Conservation (phyloP, 1,284 basidiomycete species). For the Neotropicomus parvogracilis region DNA sequence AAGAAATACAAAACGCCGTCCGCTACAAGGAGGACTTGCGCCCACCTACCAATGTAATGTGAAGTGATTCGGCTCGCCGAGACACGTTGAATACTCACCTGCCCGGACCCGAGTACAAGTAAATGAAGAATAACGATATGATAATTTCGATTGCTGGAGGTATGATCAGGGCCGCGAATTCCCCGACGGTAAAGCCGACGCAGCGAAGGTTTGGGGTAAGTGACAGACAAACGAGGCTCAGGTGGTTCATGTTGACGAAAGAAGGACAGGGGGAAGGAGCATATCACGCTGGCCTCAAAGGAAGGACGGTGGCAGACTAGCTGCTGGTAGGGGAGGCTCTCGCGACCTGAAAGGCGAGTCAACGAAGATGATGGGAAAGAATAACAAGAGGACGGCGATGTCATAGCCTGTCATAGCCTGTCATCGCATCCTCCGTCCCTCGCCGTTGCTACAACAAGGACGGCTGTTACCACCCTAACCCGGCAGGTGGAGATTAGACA, state of each 20-base stretch:
- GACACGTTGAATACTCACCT: slow-evolving; percentile 42
- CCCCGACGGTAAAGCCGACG: slow-evolving; percentile 44
- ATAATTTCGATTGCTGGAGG: slow-evolving; percentile 61
- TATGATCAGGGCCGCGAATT: slow-evolving; percentile 54
- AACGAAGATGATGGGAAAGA: slow-evolving; percentile 25
- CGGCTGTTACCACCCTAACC: slow-evolving; percentile 22
- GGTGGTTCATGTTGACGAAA: slow-evolving; percentile 25
- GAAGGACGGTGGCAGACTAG: slow-evolving; percentile 23
- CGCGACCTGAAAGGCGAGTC: background rate
- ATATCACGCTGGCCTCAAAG: slow-evolving; percentile 26
- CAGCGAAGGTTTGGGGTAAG: slow-evolving; percentile 69
- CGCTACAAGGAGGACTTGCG: slow-evolving; percentile 53
- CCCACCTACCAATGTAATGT: slow-evolving; percentile 34
- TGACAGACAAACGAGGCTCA: slow-evolving; percentile 61
- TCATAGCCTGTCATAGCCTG: slow-evolving; percentile 3
- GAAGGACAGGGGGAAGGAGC: slow-evolving; percentile 7
- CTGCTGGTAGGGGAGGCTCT: slow-evolving; percentile 17
- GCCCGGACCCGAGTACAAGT: slow-evolving; percentile 47
- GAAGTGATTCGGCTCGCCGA: background rate
- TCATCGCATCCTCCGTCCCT: background rate
- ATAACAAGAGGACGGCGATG: slow-evolving; percentile 9
- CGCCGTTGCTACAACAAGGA: slow-evolving; percentile 23
- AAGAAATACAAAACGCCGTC: slow-evolving; percentile 61
- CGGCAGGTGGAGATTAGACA: slow-evolving; percentile 1
- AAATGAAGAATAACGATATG: slow-evolving; percentile 51